Conservation (phyloP, 2,329 filamentous ascomycete species). For the Colletotrichum noveboracense region DNA sequence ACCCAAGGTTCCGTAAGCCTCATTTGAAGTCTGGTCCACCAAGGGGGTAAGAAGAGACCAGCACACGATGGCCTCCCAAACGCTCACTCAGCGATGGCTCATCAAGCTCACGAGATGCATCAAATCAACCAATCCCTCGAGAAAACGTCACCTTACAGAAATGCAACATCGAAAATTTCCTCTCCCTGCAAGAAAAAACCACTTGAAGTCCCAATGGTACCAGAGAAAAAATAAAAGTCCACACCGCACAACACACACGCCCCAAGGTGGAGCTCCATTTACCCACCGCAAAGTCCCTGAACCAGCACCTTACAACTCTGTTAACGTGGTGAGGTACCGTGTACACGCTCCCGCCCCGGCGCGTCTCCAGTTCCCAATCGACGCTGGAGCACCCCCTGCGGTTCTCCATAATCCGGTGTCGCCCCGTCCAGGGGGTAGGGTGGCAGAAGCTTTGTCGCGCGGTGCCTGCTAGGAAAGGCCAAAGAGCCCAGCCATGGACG, state of each 20-base stretch:
- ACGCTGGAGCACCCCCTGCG: conserved; percentile 6
- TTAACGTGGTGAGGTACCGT: neutral
- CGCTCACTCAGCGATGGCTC: neutral
- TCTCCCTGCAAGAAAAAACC: neutral
- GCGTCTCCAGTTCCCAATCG: neutral
- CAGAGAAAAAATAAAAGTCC: neutral
- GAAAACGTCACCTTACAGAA: neutral
- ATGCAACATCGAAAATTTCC: neutral
- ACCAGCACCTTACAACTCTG: neutral
- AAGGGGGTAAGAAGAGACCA: neutral
- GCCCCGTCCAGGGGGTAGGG: conserved; percentile 5
- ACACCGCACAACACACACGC: conserved; percentile 5
- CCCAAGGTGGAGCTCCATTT: neutral
- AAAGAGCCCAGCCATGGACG: neutral
- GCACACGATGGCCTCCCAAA: neutral
- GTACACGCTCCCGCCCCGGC: neutral
- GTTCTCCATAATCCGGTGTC: conserved; percentile 18
- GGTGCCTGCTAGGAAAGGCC: neutral
- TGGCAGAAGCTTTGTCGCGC: neutral
- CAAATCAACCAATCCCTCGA: neutral
- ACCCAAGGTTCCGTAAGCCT: conserved; percentile 2
- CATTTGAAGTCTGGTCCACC: conserved; percentile 4
- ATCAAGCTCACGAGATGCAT: neutral
- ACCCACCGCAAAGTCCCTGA: conserved; percentile 7
- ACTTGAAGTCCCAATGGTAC: neutral